phyloP scores from a whole-genome alignment of 2,329 filamentous ascomycete genomes.

The Ustilaginoidea virens region DNA sequence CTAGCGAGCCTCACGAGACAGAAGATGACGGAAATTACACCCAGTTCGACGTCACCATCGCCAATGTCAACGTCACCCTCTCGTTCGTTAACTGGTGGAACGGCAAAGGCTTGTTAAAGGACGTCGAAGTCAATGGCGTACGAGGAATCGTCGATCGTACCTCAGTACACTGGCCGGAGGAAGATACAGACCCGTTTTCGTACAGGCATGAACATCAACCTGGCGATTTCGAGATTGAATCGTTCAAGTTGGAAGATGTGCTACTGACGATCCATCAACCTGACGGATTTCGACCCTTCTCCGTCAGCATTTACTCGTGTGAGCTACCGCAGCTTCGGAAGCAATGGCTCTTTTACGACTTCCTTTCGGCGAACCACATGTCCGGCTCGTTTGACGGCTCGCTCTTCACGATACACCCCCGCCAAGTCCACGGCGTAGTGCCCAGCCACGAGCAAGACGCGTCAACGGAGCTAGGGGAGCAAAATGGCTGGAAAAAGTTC shows the following conservation, averaged over 20 bases:
- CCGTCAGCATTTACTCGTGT: constrained; percentile 89
- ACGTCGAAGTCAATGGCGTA: constrained; percentile 89
- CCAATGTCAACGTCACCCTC: constrained; percentile 87
- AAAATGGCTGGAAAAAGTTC: constrained; percentile 85
- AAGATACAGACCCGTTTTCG: constrained; percentile 63
- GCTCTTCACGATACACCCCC: constrained; percentile 89
- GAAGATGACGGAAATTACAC: constrained; percentile 90
- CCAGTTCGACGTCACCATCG: constrained; percentile 89
- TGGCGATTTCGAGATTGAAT: constrained; percentile 93
- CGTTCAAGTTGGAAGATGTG: constrained; percentile 90
- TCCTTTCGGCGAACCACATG: constrained; percentile 88
- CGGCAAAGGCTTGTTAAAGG: constrained; percentile 76
- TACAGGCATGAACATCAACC: constrained; percentile 79
- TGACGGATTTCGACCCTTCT: constrained; percentile 79
- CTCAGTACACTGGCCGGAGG: constrained; percentile 51
- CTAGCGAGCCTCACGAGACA: constrained; percentile 17
- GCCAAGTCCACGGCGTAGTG: constrained; percentile 71
- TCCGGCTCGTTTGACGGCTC: constrained; percentile 92
- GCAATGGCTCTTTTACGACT: constrained; percentile 96
- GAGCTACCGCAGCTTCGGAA: constrained; percentile 86
- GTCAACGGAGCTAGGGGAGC: constrained; percentile 41
- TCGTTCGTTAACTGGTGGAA: constrained; percentile 99
- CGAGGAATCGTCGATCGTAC: constrained; percentile 86
- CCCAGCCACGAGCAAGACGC: constrained; percentile 41
- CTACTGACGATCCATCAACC: constrained; percentile 87